Conservation (phyloP, 2,329 filamentous ascomycete genomes). For the Xylogone sp. region DNA sequence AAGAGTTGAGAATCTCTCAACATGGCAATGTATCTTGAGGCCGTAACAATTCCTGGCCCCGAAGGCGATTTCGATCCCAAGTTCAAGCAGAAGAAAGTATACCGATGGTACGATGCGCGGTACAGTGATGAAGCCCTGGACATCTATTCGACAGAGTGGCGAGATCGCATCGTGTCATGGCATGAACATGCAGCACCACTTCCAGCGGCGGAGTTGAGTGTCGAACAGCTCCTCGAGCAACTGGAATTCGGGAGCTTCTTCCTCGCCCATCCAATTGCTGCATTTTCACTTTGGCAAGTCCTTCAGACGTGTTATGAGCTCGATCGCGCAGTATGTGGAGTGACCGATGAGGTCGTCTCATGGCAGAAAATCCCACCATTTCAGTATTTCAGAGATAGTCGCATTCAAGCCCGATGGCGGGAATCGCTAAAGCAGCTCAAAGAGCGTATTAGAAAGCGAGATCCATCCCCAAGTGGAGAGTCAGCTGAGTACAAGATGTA, state of each 20-base stretch:
- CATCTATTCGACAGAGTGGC: slow-evolving; percentile 11
- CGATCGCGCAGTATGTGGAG: slow-evolving; percentile 1
- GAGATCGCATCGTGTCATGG: slow-evolving; percentile 3
- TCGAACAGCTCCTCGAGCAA: neutral
- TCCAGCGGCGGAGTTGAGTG: neutral
- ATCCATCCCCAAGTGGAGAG: neutral
- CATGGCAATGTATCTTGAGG: neutral
- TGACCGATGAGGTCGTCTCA: neutral
- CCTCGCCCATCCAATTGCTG: slow-evolving; percentile 10
- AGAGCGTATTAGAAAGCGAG: neutral
- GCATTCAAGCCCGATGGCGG: neutral
- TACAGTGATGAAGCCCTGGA: slow-evolving; percentile 8
- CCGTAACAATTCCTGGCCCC: neutral
- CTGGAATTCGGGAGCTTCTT: slow-evolving; percentile 9
- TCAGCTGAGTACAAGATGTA: neutral
- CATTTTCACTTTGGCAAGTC: slow-evolving; percentile 12
- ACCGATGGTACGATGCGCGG: slow-evolving; percentile 7
- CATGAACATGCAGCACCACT: neutral
- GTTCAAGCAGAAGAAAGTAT: slow-evolving; percentile 8
- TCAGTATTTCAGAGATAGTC: neutral
- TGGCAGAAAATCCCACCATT: neutral
- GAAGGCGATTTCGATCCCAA: neutral
- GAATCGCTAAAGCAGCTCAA: neutral
- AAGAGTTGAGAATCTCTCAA: neutral
- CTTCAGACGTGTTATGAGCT: slow-evolving; percentile 12